Conservation (phyloP, 2,329 filamentous ascomycete genomes). For the Emydomyces testavorans region DNA sequence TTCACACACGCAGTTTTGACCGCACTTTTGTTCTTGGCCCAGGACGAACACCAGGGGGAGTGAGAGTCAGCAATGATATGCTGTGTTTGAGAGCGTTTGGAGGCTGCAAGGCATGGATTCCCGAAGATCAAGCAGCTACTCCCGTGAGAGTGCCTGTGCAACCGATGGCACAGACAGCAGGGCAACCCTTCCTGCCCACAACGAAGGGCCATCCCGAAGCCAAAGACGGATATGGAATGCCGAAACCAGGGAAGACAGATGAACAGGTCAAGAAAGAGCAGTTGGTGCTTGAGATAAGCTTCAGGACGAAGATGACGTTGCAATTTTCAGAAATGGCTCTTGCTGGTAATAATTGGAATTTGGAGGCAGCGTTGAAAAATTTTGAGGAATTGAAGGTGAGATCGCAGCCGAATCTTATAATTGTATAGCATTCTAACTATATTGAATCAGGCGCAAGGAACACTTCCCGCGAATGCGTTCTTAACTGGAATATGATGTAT, state of each 20-base stretch:
- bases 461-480: conserved; percentile 17
- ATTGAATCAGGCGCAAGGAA: conserved; percentile 15
- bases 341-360: conserved; percentile 66
- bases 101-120: conserved; percentile 42
- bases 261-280: conserved; percentile 54
- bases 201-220: conserved; percentile 21
- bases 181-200: conserved; percentile 18
- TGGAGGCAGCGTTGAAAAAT: conserved; percentile 59
- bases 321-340: conserved; percentile 74
- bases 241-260: conserved; percentile 35
- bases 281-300: conserved; percentile 58
- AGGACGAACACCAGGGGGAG: conserved; percentile 51
- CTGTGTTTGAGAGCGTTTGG: conserved; percentile 60
- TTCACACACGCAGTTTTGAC: conserved; percentile 63
- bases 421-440: not conserved
- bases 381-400: conserved; percentile 66
- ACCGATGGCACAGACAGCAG: conserved; percentile 19
- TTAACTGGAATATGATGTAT: conserved; percentile 14
- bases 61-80: conserved; percentile 71
- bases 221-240: conserved; percentile 32
- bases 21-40: conserved; percentile 70
- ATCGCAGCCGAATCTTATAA: not conserved
- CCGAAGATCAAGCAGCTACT: conserved; percentile 25
- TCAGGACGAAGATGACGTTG: conserved; percentile 67
- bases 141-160: conserved; percentile 26